Conservation (phyloP, 2,329 filamentous ascomycete species). For the Fusarium lyarnte region DNA sequence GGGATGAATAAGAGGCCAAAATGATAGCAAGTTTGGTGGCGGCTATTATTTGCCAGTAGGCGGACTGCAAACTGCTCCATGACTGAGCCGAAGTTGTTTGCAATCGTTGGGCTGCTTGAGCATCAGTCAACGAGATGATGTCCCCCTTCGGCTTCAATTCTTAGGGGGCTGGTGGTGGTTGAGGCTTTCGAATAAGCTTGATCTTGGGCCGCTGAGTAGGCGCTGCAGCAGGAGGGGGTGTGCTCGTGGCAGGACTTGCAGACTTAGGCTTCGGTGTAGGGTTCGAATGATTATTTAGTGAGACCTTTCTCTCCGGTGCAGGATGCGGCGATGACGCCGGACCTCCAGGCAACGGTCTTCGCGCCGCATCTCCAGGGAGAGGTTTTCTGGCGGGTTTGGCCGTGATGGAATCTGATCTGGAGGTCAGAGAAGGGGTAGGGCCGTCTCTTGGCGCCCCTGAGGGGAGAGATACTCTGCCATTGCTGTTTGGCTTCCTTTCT, state of each 20-base stretch:
- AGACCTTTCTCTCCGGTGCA: conserved; percentile 41
- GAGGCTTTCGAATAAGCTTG: conserved; percentile 51
- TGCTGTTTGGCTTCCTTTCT: conserved; percentile 30
- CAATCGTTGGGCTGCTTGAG: neutral
- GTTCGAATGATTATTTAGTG: conserved; percentile 34
- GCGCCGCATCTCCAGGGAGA: conserved; percentile 45
- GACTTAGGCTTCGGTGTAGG: conserved; percentile 39
- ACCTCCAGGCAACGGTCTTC: conserved; percentile 49
- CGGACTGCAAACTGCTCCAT: neutral
- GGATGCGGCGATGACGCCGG: conserved; percentile 36
- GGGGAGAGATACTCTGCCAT: conserved; percentile 48
- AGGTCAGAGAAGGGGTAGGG: conserved; percentile 26
- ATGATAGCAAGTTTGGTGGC: neutral
- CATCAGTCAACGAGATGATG: neutral
- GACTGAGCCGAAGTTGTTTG: neutral
- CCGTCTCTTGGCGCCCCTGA: conserved; percentile 43
- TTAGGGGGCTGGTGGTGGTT: conserved; percentile 40
- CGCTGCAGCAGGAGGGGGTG: conserved; percentile 35
- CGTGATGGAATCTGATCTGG: conserved; percentile 44
- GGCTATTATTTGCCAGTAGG: neutral
- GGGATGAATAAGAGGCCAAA: neutral
- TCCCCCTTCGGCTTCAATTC: neutral
- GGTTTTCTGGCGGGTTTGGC: conserved; percentile 51
- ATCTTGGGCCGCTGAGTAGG: conserved; percentile 48
- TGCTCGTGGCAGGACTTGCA: conserved; percentile 37